These are phyloP conservation scores for Teratosphaeriaceae sp. DNA, from an alignment of 2,329 filamentous ascomycete genomes.

Conservation along the genomic window DNA sequence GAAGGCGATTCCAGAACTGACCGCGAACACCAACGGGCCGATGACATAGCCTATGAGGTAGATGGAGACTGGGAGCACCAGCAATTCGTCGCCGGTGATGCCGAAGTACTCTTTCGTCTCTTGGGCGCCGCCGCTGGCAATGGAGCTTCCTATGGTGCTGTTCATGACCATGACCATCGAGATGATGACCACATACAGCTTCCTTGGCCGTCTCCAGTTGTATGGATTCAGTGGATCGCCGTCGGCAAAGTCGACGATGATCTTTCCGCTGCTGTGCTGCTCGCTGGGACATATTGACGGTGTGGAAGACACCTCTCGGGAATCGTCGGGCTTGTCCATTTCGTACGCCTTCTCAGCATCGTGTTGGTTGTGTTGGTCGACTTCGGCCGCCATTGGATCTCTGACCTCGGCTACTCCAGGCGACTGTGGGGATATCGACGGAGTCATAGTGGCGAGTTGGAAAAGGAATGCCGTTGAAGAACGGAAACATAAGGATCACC, in stretches of 20 bases:
- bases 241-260: slow-evolving; percentile 32
- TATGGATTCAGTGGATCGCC: slow-evolving; percentile 37
- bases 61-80: slow-evolving; percentile 44
- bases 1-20: slow-evolving; percentile 20
- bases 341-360: slow-evolving; percentile 1
- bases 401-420: neutral
- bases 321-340: slow-evolving; percentile 14
- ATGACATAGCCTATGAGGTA: slow-evolving; percentile 43
- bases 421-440: too few relatives aligned
- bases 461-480: too few relatives aligned
- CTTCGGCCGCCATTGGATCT: too few relatives aligned
- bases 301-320: slow-evolving; percentile 20
- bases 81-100: slow-evolving; percentile 40
- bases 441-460: too few relatives aligned
- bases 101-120: slow-evolving; percentile 53
- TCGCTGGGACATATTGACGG: slow-evolving; percentile 12
- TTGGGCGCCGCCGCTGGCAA: slow-evolving; percentile 57
- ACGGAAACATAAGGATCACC: too few relatives aligned
- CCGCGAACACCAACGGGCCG: slow-evolving; percentile 41
- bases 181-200: slow-evolving; percentile 48
- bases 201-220: slow-evolving; percentile 38
- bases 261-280: slow-evolving; percentile 13
- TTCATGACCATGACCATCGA: slow-evolving; percentile 58
- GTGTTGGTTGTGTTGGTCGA: neutral
- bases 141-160: slow-evolving; percentile 58